Percentiles rank a stretch among this genome's conserved stretches.
phyloP scores from a whole-genome alignment of 1,139 yeast genomes.

The Lodderomyces parapsilosis region DNA sequence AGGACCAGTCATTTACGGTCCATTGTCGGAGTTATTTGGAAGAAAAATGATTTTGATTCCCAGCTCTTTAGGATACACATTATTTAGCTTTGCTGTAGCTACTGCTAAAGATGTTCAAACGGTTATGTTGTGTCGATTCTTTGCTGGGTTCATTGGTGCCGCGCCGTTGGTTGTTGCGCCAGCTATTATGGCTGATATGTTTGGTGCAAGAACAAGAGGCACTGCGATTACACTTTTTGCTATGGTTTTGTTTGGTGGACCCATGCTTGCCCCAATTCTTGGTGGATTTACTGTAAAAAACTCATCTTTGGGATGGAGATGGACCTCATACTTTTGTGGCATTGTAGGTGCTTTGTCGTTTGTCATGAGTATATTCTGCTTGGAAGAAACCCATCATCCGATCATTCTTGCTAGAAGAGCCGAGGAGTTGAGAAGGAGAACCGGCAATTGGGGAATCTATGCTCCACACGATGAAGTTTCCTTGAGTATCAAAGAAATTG shows the following conservation, averaged over 20 bases:
- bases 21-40: conserved; percentile 42
- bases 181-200: conserved; percentile 43
- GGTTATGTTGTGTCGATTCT: conserved; percentile 41
- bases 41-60: conserved; percentile 30
- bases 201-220: conserved; percentile 33
- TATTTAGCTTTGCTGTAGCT: conserved; percentile 40
- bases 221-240: conserved; percentile 35
- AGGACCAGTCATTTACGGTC: conserved; percentile 47
- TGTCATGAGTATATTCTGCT: conserved; percentile 27
- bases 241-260: conserved; percentile 43
- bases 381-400: conserved; percentile 52
- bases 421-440: conserved; percentile 52
- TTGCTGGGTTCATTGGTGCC: conserved; percentile 41
- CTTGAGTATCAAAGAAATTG: conserved; percentile 61
- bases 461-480: conserved; percentile 80
- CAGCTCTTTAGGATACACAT: conserved; percentile 30
- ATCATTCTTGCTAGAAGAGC: conserved; percentile 61
- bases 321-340: conserved; percentile 57
- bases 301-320: conserved; percentile 50
- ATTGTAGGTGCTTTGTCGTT: conserved; percentile 42
- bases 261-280: conserved; percentile 44
- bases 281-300: conserved; percentile 37
- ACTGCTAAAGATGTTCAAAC: conserved; percentile 40
- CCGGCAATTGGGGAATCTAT: conserved; percentile 73
- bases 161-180: conserved; percentile 46